A percentile compares a stretch with the other conserved stretches of the same genome.
These are phyloP conservation scores for Alternaria conjuncta DNA, from an alignment of 2,329 filamentous ascomycete genomes.

Conservation along the genomic window DNA sequence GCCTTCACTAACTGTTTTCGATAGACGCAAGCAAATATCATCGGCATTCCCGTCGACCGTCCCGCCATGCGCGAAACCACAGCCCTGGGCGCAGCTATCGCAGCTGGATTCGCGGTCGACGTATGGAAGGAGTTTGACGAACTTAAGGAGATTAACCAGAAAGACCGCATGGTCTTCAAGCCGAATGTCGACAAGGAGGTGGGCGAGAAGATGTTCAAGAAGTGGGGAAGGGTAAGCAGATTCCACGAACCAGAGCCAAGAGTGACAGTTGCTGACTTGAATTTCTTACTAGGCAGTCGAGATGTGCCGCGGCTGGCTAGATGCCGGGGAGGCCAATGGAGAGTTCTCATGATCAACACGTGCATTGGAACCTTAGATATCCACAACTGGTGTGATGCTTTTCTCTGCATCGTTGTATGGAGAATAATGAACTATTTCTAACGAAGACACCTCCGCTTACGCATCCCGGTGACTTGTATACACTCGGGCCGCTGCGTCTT, in stretches of 20 bases:
- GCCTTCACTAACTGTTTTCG: conserved; percentile 18
- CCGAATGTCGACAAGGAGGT: conserved; percentile 67
- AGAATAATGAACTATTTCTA: not conserved
- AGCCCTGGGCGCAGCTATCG: conserved; percentile 85
- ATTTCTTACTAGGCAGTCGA: conserved; percentile 63
- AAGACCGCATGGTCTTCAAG: conserved; percentile 72
- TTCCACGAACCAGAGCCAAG: not conserved
- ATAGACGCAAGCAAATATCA: conserved; percentile 81
- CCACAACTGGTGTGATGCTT: conserved; percentile 28
- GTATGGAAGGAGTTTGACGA: conserved; percentile 80
- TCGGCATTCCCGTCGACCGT: conserved; percentile 80
- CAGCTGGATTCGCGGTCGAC: conserved; percentile 81
- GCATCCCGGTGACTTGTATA: not conserved
- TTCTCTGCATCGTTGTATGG: not conserved
- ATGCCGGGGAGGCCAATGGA: conserved; percentile 49
- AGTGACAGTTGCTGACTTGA: conserved; percentile 10
- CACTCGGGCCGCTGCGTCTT: conserved; percentile 6
- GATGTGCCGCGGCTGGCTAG: conserved; percentile 77
- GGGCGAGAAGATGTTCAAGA: conserved; percentile 68
- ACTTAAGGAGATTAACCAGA: conserved; percentile 73
- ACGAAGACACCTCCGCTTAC: not conserved
- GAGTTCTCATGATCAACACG: conserved; percentile 35
- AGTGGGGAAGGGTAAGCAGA: conserved; percentile 66
- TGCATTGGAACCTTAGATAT: conserved; percentile 33
- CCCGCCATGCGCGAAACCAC: conserved; percentile 92